These are phyloP conservation scores for Penicillium expansum DNA, from an alignment of 2,329 filamentous ascomycete genomes.

Conservation along the genomic window DNA sequence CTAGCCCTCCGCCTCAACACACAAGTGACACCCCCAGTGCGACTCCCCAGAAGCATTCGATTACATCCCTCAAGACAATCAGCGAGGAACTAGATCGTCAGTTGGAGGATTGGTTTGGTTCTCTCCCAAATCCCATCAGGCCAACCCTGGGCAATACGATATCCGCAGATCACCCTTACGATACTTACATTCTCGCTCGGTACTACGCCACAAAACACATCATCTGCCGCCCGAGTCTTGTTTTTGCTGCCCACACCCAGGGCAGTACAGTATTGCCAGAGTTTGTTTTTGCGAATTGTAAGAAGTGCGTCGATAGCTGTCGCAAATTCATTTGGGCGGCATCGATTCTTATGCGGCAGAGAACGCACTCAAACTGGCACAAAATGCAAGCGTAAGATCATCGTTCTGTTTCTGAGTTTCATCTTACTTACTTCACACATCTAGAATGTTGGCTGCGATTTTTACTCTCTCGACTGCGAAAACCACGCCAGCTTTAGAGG, in stretches of 20 bases:
- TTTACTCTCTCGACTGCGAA: conserved; percentile 19
- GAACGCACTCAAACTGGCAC: conserved; percentile 16
- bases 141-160: conserved; percentile 12
- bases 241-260: conserved; percentile 12
- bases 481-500: conserved; percentile 11
- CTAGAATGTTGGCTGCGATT: conserved; percentile 16
- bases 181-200: conserved; percentile 15
- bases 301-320: conserved; percentile 17
- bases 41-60: conserved; percentile 3
- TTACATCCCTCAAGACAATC: conserved; percentile 14
- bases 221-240: conserved; percentile 17
- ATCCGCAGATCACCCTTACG: conserved; percentile 7
- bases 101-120: conserved; percentile 15
- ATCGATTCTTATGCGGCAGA: conserved; percentile 10
- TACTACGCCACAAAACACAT: conserved; percentile 19
- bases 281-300: conserved; percentile 14
- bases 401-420: background rate
- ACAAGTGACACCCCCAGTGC: background rate
- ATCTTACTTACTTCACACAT: background rate
- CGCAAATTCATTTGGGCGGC: conserved; percentile 14
- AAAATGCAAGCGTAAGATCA: conserved; percentile 17
- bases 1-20: background rate
- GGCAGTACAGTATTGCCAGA: conserved; percentile 3
- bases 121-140: conserved; percentile 13
- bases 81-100: conserved; percentile 17